A percentile compares a stretch with the other conserved stretches of the same genome.
Conservation (phyloP, 805 yeast species). For the Schizosaccharomyces cryophilus region DNA sequence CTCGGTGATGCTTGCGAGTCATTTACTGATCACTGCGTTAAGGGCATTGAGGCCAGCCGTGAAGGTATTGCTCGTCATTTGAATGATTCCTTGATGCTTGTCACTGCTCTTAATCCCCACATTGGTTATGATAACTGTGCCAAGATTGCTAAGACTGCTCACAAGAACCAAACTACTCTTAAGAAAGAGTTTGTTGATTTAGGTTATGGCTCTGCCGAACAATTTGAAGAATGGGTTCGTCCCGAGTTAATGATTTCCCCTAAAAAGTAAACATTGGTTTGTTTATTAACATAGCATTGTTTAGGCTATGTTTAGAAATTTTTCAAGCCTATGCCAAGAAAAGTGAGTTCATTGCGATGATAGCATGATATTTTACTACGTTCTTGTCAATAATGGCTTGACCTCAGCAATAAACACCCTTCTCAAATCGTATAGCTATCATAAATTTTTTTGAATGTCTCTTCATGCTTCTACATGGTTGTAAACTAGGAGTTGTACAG, state of each 20-base stretch:
- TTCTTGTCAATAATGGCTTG: too few relatives aligned
- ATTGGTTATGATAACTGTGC: slow-evolving; percentile 95
- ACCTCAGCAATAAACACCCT: too few relatives aligned
- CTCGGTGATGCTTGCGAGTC: slow-evolving; percentile 75
- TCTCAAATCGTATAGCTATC: too few relatives aligned
- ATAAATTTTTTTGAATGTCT: too few relatives aligned
- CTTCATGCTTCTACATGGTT: too few relatives aligned
- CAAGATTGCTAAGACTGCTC: slow-evolving; percentile 95
- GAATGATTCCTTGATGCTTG: slow-evolving; percentile 92
- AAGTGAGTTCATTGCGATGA: too few relatives aligned
- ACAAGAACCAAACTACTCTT: slow-evolving; percentile 87
- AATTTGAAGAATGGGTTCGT: slow-evolving; percentile 88
- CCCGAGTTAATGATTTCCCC: slow-evolving; percentile 98
- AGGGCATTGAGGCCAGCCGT: slow-evolving; percentile 71
- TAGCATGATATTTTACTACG: too few relatives aligned
- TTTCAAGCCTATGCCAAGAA: too few relatives aligned
- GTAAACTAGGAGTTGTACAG: too few relatives aligned
- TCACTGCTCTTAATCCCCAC: slow-evolving; percentile 94
- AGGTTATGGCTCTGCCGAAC: slow-evolving; percentile 56
- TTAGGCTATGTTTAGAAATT: too few relatives aligned
- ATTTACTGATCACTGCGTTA: slow-evolving; percentile 85
- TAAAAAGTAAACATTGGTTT: slow-evolving; percentile 3
- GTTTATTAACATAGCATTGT: too few relatives aligned
- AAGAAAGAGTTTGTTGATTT: slow-evolving; percentile 86
- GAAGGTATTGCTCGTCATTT: slow-evolving; percentile 68